Base-by-base conservation (phyloP, 2,329 filamentous ascomycete genomes). In the Pseudopithomyces maydicus region DNA sequence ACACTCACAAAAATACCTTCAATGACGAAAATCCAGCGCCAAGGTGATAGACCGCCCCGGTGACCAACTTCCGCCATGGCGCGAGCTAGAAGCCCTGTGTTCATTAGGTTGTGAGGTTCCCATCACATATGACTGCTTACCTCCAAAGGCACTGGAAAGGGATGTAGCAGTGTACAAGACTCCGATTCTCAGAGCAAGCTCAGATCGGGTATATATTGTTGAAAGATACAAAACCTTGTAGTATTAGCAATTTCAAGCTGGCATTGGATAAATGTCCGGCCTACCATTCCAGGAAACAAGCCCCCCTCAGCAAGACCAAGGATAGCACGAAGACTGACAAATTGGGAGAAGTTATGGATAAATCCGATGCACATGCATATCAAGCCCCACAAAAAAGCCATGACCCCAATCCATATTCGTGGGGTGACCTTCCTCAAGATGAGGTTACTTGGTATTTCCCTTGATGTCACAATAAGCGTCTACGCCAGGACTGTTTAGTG, bases 101-200 rank as follows among this genome's bases (percentile, higher is more conserved):
- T 22, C 14, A 42, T 42, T 17, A 42, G 19, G 5, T 17, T 5
- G 5, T 17, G n/a, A 79, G 0, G 32, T 15, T 15, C 23, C 15
- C 2, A 81, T 84, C 56, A 85, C 87, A 8, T 85, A 79, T 5
- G 86, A 86, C 6, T 89, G 77, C 1, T 89, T 77, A 8, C 84
- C 86, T 26, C 85, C 85, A 67, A 88, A 88, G 0, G 86, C 85
- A 2, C 86, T 85, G 0, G 85, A 87, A 4, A 89, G 73, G 0
- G 86, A 88, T 0, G 87, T 85, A 1, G 85, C 85, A 0, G 86
- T 88, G 67, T 89, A 90, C 66, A 90, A 89, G 4, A 90, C 75
- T 22, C 86, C 88, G 47, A 90, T 87, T 3, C 88, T 79, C 44
- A 88, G 71, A 0, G 85, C 84, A 58, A 89, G 76, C 60, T 88